phyloP scores from a whole-genome alignment of 2,329 filamentous ascomycete species.

The Fusarium oligoseptatum region DNA sequence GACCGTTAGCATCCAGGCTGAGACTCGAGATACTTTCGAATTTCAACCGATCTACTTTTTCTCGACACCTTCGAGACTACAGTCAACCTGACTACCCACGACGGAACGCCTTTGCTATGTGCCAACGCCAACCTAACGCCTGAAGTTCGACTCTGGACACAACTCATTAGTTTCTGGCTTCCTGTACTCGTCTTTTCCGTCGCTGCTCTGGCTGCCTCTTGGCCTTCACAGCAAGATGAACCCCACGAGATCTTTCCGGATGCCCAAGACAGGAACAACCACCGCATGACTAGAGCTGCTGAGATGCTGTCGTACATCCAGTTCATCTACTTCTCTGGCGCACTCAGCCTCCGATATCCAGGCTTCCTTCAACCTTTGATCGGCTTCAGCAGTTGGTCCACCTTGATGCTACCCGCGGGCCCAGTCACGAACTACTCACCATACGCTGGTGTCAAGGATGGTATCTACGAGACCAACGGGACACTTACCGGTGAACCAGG shows the following conservation, averaged over 20 bases:
- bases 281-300: conserved; percentile 19
- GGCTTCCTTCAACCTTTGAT: conserved; percentile 80
- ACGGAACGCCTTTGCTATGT: conserved; percentile 3
- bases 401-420: conserved; percentile 68
- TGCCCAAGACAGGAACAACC: background rate
- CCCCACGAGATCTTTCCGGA: background rate
- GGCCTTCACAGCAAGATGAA: background rate
- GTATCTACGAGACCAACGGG: conserved; percentile 75
- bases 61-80: conserved; percentile 24
- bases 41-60: conserved; percentile 13
- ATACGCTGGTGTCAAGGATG: conserved; percentile 57
- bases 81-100: background rate
- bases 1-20: background rate
- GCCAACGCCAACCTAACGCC: conserved; percentile 11
- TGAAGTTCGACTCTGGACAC: background rate
- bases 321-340: conserved; percentile 78
- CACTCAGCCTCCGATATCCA: conserved; percentile 77
- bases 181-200: conserved; percentile 12
- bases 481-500: conserved; percentile 68
- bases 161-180: conserved; percentile 23
- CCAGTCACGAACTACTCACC: conserved; percentile 34
- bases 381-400: conserved; percentile 76
- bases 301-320: conserved; percentile 81
- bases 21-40: conserved; percentile 9
- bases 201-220: conserved; percentile 2